Evolutionary conservation across 345 rosid genomes (phyloP), one percentile per base, ranked within the genome.

Genomic region (Acer saccharum): DNA sequence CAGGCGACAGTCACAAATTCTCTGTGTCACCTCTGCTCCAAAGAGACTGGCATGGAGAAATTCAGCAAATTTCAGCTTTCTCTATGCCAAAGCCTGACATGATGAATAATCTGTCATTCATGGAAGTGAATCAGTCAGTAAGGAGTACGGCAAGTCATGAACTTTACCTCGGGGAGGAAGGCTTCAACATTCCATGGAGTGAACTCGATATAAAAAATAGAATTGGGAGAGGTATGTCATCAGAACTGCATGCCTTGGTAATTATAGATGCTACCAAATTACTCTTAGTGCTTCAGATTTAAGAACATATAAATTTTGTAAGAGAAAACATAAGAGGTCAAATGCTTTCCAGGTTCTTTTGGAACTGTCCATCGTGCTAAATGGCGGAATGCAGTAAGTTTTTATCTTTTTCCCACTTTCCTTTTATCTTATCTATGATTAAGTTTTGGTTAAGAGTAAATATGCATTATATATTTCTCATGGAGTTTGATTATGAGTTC

Each of bases 351-450:
- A 88, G 91, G 91, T 78, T 86, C 91, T 80, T 88, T 86, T 74
- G 91, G 91, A 68, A 84, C 85, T 81, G 91, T 88, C 68, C 86
- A 77, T 73, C 88, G 83, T 78, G 91, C 89, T 68, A 82, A 81
- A 52, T 88, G 88, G 84, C 87, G 69, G 83, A 86, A 87, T 71
- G 73, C 85, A 62, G 91, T 88, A 80, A 86, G 89, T 63, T 48
- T 64, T n/a, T 78, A 41, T 39, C 44, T 9, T 35, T 35, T 60
- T 3, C 5, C 2, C 10, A 58, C 27, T 11, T 20, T 4, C 58
- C 35, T 25, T 32, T 18, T 18, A 6, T 21, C 32, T 7, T 61
- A 11, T 72, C 4, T 10, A 71, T 29, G 44, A 71, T 27, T 29
- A 71, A 54, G 27, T 54, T 32, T 70, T 29, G 29, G 39, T 35